Percentiles rank a stretch among this genome's conserved stretches.
These are phyloP conservation scores for Chytriomyces sp. DNA, from an alignment of 192 early-diverging fungal species.

Conservation along the genomic window DNA sequence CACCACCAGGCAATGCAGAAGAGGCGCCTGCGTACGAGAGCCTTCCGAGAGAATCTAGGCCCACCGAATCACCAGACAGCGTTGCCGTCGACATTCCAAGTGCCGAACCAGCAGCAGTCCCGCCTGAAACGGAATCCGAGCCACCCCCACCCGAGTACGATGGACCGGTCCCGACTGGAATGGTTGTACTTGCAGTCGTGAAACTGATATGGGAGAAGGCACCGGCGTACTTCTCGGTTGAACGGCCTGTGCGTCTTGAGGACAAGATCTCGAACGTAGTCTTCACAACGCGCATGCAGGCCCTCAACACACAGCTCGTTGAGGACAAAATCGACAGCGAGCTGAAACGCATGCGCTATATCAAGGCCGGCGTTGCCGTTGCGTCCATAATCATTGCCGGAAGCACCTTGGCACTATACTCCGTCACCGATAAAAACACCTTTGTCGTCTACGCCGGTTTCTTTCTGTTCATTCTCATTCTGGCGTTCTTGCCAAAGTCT, in stretches of 20 bases:
- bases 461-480: neutral
- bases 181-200: neutral
- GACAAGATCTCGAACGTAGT: constrained; percentile 12
- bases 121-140: neutral
- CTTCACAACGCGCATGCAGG: constrained; percentile 9
- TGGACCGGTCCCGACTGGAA: neutral
- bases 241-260: constrained; percentile 1
- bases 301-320: neutral
- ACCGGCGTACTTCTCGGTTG: neutral
- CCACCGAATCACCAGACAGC: neutral
- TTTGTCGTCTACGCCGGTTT: neutral
- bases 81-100: too few species aligned
- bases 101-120: too few species aligned
- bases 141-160: constrained; percentile 17
- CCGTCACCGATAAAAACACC: neutral
- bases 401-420: too few species aligned
- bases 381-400: neutral
- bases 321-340: neutral
- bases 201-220: neutral
- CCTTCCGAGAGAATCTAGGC: neutral
- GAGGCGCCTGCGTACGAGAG: neutral
- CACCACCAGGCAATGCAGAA: neutral
- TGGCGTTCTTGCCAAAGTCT: neutral
- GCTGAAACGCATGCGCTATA: neutral
- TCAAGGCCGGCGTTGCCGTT: neutral